A percentile compares a stretch with the other conserved stretches of the same genome.
Conservation (phyloP, 164 flowering plant species). For the Vitis rupestris region DNA sequence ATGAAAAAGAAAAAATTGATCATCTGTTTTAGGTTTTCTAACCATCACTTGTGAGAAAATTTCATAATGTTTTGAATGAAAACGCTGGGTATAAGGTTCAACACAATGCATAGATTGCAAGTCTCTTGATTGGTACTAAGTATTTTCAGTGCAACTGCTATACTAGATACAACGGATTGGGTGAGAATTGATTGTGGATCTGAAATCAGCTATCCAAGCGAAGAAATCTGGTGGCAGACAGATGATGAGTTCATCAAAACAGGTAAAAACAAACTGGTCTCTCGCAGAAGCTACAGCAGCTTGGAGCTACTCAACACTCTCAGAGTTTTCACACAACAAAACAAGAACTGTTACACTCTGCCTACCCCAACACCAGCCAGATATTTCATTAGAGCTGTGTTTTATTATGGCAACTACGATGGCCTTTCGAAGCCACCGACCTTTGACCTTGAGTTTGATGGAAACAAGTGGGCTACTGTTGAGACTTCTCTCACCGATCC, state of each 20-base stretch:
- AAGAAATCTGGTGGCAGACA: background rate
- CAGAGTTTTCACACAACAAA: constrained; percentile 11
- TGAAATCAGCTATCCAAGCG: constrained; percentile 1
- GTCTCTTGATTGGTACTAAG: no score
- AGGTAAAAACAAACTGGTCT: background rate
- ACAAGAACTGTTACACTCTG: constrained; percentile 14
- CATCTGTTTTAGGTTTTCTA: no score
- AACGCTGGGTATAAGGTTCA: no score
- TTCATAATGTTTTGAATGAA: no score
- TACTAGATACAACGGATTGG: no score
- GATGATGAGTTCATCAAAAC: constrained; percentile 6
- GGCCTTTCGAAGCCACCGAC: constrained; percentile 15
- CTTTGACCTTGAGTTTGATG: constrained; percentile 24
- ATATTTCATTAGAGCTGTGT: constrained; percentile 12
- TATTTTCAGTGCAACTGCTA: no score
- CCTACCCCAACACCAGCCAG: background rate
- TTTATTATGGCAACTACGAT: constrained; percentile 26
- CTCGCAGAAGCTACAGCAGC: background rate
- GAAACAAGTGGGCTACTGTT: constrained; percentile 18
- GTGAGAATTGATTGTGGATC: constrained; percentile 10
- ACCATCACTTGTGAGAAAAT: no score
- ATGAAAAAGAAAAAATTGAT: no score
- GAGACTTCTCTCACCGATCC: background rate
- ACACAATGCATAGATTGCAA: no score
- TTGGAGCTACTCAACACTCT: background rate